Base-by-base conservation (phyloP, 805 yeast genomes). In the Nakazawaea peltata region DNA sequence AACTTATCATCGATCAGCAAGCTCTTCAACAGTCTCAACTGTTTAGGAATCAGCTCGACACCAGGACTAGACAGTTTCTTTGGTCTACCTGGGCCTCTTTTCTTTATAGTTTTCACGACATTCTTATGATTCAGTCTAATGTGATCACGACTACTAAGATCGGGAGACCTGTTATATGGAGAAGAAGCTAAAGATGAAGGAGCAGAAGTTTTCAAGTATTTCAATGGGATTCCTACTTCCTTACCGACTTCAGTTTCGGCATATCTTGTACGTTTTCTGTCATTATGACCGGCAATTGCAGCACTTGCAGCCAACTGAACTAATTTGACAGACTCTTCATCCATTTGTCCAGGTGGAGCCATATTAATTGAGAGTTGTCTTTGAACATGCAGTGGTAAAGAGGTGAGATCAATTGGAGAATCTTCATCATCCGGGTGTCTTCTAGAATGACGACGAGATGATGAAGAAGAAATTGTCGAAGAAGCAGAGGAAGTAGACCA, bases 331-430 rank as follows among this genome's bases (percentile, higher is more conserved):
- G 41, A n/a, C 8, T 28, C 33, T 7, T 40, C 43, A 30, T 43
- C 47, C 14, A 37, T 30, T 12, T 27, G 37, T 3, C 44, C 47
- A 6, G 47, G 47, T 5, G 45, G 45, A 5, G 45, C 45, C 48
- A 44, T 42, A 24, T 41, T 37, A 29, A 44, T 44, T 3, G 39
- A 33, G 12, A 44, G 31, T 31, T 30, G 32, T 30, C 32, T 38
- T 27, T 22, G 31, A 7, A 44, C 21, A 7, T 32, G 26, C 11
- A 23, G 28, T 7, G 45, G 41, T 24, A 39, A 18, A 9, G 36
- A n/a, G 3, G 34, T 15, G 6, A 34, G 10, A 18, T 28, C 26
- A 4, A 40, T 19, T 17, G 28, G 32, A 9, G 27, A 17, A 13
- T 28, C 26, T 9, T 13, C 17, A 8, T 12, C 14, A 19, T 27